Evolutionary conservation across 1,284 basidiomycete species (phyloP), one percentile per base, ranked within the genome.

Genomic region (Phylloboletellus chloephorus): DNA sequence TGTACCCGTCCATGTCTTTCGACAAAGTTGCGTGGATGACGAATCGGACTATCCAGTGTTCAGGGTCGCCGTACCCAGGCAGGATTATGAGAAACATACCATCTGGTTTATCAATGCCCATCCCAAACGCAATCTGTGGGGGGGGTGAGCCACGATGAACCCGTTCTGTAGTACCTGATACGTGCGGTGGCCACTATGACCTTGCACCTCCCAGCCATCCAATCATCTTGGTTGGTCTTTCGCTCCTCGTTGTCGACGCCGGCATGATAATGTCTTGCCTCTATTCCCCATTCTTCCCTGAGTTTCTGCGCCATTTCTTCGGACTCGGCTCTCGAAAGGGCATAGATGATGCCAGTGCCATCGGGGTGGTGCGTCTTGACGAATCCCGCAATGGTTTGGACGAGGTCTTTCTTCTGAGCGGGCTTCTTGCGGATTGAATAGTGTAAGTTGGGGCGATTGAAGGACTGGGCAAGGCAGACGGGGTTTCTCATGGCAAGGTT

Each of bases 81-180:
- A 15, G 28, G 12, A 10, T 5, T 1, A 12, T 7, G 11, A 24
- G 26, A 32, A 2, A 45, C 70, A 42, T 53, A 81, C 79, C 79
- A 52, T 90, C 77, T 0, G 82, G 66, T 60, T 97, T 97, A 66
- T 98, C 93, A 46, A 98, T 94, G 12, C 94, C 95, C 95, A 98
- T 97, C 7, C 95, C 95, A 60, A 98, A 98, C 0, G 90, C 90
- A 51, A 90, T 74, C 82, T 85, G 37, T 32, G 19, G 15, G 16
- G n/a, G 43, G 13, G 7, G 16, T 49, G 25, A 50, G 43, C 25
- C 7, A 51, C 44, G 53, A 41, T 32, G 43, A n/a, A 41, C 16
- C 4, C 12, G 44, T 37, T 13, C 9, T 11, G 22, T 8, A 45
- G 23, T 45, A 42, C 11, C 10, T 19, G 36, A 43, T 22, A 20